These are phyloP conservation scores for Botryotinia calthae DNA, from an alignment of 2,329 filamentous ascomycete genomes.

Conservation along the genomic window DNA sequence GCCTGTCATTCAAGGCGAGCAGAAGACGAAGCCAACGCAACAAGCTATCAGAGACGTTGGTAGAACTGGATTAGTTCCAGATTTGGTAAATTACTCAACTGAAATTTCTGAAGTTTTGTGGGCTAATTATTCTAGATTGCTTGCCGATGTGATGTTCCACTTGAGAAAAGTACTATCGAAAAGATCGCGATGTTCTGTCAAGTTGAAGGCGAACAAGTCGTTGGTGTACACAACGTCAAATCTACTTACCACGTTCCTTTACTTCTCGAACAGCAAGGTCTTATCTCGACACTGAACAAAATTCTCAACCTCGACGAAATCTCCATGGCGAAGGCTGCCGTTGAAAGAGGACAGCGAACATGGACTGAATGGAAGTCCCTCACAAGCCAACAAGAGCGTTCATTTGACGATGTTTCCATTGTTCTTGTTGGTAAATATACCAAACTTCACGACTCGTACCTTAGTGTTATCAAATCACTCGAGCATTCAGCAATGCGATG, in stretches of 20 bases:
- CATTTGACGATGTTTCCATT: slow-evolving; percentile 71
- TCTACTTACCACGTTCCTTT: slow-evolving; percentile 94
- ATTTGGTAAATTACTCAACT: slow-evolving; percentile 51
- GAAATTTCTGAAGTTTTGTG: not conserved
- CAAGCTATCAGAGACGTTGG: slow-evolving; percentile 69
- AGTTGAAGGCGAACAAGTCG: slow-evolving; percentile 78
- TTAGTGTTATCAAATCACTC: slow-evolving; percentile 79
- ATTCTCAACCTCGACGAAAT: slow-evolving; percentile 64
- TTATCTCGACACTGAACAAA: slow-evolving; percentile 64
- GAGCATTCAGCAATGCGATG: slow-evolving; percentile 92
- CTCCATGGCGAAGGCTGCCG: slow-evolving; percentile 50
- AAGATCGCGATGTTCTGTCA: slow-evolving; percentile 92
- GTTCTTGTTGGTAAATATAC: slow-evolving; percentile 92
- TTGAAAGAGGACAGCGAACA: slow-evolving; percentile 62
- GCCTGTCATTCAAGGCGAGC: slow-evolving; percentile 65
- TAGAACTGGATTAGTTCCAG: slow-evolving; percentile 52
- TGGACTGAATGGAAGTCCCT: slow-evolving; percentile 72
- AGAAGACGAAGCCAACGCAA: slow-evolving; percentile 98
- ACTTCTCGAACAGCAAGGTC: slow-evolving; percentile 79
- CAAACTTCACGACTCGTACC: slow-evolving; percentile 79
- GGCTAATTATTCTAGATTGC: slow-evolving; percentile 63
- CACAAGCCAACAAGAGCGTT: slow-evolving; percentile 63
- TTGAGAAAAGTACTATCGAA: slow-evolving; percentile 70
- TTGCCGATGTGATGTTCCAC: slow-evolving; percentile 78
- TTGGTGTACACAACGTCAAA: slow-evolving; percentile 84